Percentiles rank a stretch among this genome's conserved stretches.
Evolutionary conservation across 1,284 basidiomycete genomes (phyloP).

Genomic region (Heterobasidion occidentale): DNA sequence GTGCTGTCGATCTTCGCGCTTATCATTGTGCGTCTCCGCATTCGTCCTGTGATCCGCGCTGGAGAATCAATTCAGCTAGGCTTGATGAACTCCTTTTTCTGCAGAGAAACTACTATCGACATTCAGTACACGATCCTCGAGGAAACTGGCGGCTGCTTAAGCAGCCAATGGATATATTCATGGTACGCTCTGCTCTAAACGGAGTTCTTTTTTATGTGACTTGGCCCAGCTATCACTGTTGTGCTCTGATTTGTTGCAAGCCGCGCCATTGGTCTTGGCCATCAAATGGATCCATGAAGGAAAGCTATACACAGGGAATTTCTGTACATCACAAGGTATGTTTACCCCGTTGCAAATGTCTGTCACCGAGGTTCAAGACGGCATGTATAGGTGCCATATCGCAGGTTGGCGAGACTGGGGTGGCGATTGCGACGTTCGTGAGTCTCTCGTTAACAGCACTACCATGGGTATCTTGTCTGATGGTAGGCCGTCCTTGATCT

Average conservation of each 20-base stretch:
- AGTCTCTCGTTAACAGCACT: conserved; percentile 2
- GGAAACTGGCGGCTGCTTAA: conserved; percentile 2
- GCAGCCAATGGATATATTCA: conserved; percentile 2
- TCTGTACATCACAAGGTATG: conserved; percentile 39
- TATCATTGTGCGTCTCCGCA: not conserved
- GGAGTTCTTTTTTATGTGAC: not conserved
- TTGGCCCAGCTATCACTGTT: conserved; percentile 5
- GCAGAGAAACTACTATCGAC: conserved; percentile 2
- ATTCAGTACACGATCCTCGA: not conserved
- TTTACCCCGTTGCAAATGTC: not conserved
- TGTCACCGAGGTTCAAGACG: not conserved
- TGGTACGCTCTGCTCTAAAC: not conserved
- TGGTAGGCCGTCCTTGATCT: not conserved
- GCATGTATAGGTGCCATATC: conserved; percentile 26
- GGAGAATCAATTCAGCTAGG: not conserved
- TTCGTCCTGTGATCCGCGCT: not conserved
- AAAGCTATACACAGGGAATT: conserved; percentile 15
- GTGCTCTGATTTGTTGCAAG: conserved; percentile 5
- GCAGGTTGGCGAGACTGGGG: conserved; percentile 40
- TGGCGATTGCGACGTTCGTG: conserved; percentile 20
- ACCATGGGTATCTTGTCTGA: conserved; percentile 2
- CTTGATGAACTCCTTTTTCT: not conserved
- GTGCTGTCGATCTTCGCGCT: not conserved
- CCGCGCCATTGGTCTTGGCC: conserved; percentile 4
- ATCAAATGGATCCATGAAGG: conserved; percentile 7